A percentile compares a stretch with the other conserved stretches of the same genome.
phyloP scores from a whole-genome alignment of 768 basidiomycete genomes.

The Mrakia blollopis region DNA sequence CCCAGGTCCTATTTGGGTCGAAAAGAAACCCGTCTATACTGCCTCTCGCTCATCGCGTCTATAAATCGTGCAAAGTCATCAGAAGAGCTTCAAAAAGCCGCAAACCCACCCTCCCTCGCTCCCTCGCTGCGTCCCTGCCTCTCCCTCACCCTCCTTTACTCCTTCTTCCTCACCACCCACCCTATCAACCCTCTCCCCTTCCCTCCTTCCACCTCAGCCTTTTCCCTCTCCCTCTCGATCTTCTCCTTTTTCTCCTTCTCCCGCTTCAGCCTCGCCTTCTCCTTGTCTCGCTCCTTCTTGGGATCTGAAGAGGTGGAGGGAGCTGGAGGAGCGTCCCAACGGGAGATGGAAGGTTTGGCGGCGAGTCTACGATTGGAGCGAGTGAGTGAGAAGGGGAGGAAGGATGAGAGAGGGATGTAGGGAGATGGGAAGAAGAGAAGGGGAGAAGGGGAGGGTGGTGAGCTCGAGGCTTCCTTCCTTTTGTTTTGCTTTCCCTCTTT shows the following conservation, averaged over 20 bases:
- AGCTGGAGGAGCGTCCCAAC: neutral
- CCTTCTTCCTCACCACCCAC: neutral
- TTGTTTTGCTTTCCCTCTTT: neutral
- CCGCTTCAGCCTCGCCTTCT: slow-evolving; percentile 1
- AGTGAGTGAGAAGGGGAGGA: neutral
- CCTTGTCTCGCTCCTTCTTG: slow-evolving; percentile 12
- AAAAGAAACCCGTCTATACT: too few relatives aligned
- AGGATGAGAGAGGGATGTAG: too few relatives aligned
- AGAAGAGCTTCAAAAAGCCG: too few relatives aligned
- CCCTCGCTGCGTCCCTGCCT: neutral
- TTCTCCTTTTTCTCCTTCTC: slow-evolving; percentile 8
- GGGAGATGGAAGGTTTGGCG: slow-evolving; percentile 5
- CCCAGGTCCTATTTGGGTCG: too few relatives aligned
- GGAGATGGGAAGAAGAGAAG: neutral
- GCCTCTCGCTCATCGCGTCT: too few relatives aligned
- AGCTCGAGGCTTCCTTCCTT: neutral
- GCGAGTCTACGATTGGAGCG: neutral
- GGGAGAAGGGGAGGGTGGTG: too few relatives aligned
- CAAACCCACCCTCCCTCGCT: neutral
- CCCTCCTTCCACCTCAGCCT: neutral
- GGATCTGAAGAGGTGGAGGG: neutral
- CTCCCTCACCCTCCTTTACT: neutral
- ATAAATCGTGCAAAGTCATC: too few relatives aligned
- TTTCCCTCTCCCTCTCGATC: neutral
- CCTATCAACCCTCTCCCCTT: slow-evolving; percentile 6